A percentile compares a stretch with the other conserved stretches of the same genome.
Conservation (phyloP, 495 filamentous ascomycete species). For the Aspergillus diversus region DNA sequence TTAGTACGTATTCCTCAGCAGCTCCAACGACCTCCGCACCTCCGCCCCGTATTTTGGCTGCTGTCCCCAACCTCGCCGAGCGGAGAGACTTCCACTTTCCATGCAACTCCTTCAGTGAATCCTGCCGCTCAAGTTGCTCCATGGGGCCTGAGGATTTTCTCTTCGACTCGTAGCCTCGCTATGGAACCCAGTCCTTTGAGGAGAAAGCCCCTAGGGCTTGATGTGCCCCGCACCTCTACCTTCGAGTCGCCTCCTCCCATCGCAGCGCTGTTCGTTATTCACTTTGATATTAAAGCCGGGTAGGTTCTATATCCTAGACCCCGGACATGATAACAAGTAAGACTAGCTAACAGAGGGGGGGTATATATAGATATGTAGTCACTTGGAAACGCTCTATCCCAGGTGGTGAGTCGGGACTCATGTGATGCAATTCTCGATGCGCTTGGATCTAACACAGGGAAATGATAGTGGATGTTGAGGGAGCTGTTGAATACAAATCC, state of each 20-base stretch:
- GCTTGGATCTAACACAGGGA: not conserved
- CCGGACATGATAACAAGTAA: not conserved
- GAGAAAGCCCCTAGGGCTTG: slow-evolving; percentile 38
- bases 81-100: slow-evolving; percentile 9
- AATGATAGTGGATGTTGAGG: slow-evolving; percentile 74
- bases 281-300: slow-evolving; percentile 85
- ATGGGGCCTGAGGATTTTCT: slow-evolving; percentile 28
- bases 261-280: slow-evolving; percentile 81
- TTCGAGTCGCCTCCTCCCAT: slow-evolving; percentile 64
- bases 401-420: slow-evolving; percentile 49
- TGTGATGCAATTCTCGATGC: slow-evolving; percentile 12
- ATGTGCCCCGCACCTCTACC: slow-evolving; percentile 38
- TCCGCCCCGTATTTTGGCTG: slow-evolving; percentile 15
- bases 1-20: slow-evolving; percentile 26
- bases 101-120: slow-evolving; percentile 19
- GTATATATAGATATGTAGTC: slow-evolving; percentile 67
- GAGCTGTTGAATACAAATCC: slow-evolving; percentile 91
- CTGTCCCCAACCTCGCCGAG: slow-evolving; percentile 10
- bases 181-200: slow-evolving; percentile 39
- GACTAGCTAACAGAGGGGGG: slow-evolving; percentile 2
- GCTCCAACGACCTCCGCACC: slow-evolving; percentile 15
- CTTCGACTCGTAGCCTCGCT: slow-evolving; percentile 13
- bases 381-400: slow-evolving; percentile 77
- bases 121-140: slow-evolving; percentile 10
- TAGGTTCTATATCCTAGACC: slow-evolving; percentile 41